Evolutionary conservation across 768 basidiomycete genomes (phyloP).

Genomic region (Cystobasidium ongulense): DNA sequence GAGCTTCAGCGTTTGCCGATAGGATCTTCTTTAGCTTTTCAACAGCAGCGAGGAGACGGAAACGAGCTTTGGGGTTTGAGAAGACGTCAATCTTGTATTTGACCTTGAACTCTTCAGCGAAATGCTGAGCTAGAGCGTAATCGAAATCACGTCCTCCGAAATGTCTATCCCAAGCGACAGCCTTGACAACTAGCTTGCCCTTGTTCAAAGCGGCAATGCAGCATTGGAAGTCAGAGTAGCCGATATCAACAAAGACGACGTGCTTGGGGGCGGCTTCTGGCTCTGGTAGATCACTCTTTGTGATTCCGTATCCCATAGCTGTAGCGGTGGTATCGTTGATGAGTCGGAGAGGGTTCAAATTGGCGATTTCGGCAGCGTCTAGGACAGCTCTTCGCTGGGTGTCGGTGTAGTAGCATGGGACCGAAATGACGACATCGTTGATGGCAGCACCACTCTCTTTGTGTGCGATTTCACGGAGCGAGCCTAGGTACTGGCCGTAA

Average conservation of each 20-base stretch:
- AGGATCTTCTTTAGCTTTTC: slow-evolving; percentile 95
- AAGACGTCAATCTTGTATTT: slow-evolving; percentile 98
- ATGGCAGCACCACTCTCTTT: slow-evolving; percentile 77
- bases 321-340: slow-evolving; percentile 95
- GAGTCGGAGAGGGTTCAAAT: slow-evolving; percentile 81
- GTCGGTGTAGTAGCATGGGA: slow-evolving; percentile 96
- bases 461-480: slow-evolving; percentile 76
- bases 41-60: slow-evolving; percentile 78
- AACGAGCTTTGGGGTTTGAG: slow-evolving; percentile 78
- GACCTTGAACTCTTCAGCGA: slow-evolving; percentile 80
- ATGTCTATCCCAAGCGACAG: slow-evolving; percentile 81
- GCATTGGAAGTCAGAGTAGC: slow-evolving; percentile 82
- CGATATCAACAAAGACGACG: slow-evolving; percentile 90
- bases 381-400: slow-evolving; percentile 79
- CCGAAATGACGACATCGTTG: slow-evolving; percentile 86
- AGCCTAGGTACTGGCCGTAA: slow-evolving; percentile 79
- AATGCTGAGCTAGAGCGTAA: slow-evolving; percentile 77
- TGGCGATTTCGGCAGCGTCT: slow-evolving; percentile 80
- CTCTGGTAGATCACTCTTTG: slow-evolving; percentile 85
- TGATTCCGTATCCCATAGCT: slow-evolving; percentile 97
- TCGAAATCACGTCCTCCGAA: slow-evolving; percentile 96
- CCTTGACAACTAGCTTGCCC: slow-evolving; percentile 77
- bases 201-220: slow-evolving; percentile 87
- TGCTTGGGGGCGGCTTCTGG: slow-evolving; percentile 69
- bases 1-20: slow-evolving; percentile 82